Evolutionary conservation across 805 yeast genomes (phyloP).

Genomic region (Ogataea pini): DNA sequence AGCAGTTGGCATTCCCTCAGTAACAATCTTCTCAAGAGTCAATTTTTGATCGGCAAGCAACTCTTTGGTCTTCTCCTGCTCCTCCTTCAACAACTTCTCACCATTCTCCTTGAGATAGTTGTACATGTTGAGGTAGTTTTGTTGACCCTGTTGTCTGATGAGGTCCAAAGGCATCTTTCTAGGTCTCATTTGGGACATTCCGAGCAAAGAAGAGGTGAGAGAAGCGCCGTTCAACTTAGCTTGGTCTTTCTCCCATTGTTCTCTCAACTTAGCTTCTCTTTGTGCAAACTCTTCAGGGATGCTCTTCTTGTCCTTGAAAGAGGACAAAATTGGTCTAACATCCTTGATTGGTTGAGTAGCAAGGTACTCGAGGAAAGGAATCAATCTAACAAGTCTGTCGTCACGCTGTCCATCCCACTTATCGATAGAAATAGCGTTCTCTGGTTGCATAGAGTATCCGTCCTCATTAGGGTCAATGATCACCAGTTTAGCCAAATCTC

Average conservation of each 20-base stretch:
- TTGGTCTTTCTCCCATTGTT: slow-evolving; percentile 63
- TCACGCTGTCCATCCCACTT: slow-evolving; percentile 88
- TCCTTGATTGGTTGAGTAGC: slow-evolving; percentile 85
- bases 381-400: slow-evolving; percentile 74
- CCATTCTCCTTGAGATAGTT: slow-evolving; percentile 58
- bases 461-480: slow-evolving; percentile 77
- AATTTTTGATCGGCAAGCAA: slow-evolving; percentile 79
- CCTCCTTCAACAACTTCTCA: slow-evolving; percentile 76
- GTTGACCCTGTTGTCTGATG: slow-evolving; percentile 90
- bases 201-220: slow-evolving; percentile 47
- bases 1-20: slow-evolving; percentile 78
- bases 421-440: slow-evolving; percentile 82
- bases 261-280: slow-evolving; percentile 76
- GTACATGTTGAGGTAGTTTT: slow-evolving; percentile 80
- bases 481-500: slow-evolving; percentile 82
- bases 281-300: slow-evolving; percentile 78
- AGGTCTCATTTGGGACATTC: slow-evolving; percentile 46
- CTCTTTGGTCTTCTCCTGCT: slow-evolving; percentile 76
- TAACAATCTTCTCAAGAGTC: slow-evolving; percentile 80
- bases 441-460: slow-evolving; percentile 81
- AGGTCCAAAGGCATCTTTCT: slow-evolving; percentile 84
- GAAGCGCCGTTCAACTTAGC: slow-evolving; percentile 27
- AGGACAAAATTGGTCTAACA: slow-evolving; percentile 81
- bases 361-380: slow-evolving; percentile 91
- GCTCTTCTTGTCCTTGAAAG: slow-evolving; percentile 65